Evolutionary conservation across 768 basidiomycete species (phyloP), one percentile per base, ranked within the genome.

Genomic region (Pisolithus albus): DNA sequence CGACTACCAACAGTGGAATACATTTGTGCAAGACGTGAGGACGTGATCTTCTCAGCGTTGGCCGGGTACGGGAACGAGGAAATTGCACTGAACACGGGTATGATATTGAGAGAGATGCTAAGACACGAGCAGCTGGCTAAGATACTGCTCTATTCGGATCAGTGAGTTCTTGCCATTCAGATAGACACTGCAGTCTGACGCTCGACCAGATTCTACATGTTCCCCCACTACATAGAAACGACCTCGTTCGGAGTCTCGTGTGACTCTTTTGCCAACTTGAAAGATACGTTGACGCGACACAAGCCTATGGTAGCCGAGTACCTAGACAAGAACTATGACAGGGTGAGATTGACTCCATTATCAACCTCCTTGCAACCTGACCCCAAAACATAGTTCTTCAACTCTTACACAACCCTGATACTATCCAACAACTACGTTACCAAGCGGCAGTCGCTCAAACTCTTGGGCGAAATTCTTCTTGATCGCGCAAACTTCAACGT

Each of bases 241-340:
- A 95, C 94, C 4, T 96, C 94, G 18, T 99, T 99, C 63, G 95
- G 96, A 7, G 92, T 97, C 54, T 97, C 95, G 0, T 97, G 94
- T 58, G 96, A 98, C 66, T 95, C 95, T 4, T 96, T 96, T 61
- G 89, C 91, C 15, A 98, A 96, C 67, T 78, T 98, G 67, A 98
- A 97, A 77, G 96, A 98, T 71, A 94, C 91, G 5, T 75, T 99
- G 36, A 98, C 96, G 23, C 80, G 91, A 56, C 96, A 99, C 69
- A 99, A 98, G 66, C 81, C 92, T 5, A 97, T 99, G 92, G 96
- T 98, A 1, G 94, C 95, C 0, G 86, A 90, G 54, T 99, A 93
- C 66, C 78, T 99, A 7, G 96, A 98, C 67, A 88, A 86, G 77
- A 92, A 97, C 66, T 99, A 98, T 64, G 96, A 99, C 60, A 79